Conservation (phyloP, 73 alveolate species). For the Urostyla sp. region DNA sequence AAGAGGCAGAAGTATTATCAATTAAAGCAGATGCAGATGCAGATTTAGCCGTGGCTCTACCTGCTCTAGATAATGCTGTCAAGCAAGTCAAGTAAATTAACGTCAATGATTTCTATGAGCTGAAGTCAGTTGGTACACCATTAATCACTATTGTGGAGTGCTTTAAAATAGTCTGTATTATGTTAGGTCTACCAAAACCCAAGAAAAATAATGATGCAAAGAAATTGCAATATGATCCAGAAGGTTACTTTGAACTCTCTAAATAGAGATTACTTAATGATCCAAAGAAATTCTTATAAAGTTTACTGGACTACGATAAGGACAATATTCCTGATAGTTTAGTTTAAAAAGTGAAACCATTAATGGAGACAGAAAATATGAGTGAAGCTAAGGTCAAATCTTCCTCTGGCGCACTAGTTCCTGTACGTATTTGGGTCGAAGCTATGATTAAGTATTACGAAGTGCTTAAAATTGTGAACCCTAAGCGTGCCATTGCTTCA, state of each 20-base stretch:
- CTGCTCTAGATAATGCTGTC: slow-evolving; percentile 71
- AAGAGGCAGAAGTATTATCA: slow-evolving; percentile 76
- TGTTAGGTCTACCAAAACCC: slow-evolving; percentile 50
- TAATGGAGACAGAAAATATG: slow-evolving; percentile 75
- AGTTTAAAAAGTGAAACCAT: no score
- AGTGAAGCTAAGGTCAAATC: slow-evolving; percentile 77
- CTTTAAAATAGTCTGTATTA: slow-evolving; percentile 64
- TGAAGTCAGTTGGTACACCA: slow-evolving; percentile 62
- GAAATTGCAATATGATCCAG: slow-evolving; percentile 73
- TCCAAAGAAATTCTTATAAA: slow-evolving; percentile 65
- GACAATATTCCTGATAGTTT: slow-evolving; percentile 71
- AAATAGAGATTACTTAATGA: slow-evolving; percentile 72
- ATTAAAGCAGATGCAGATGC: slow-evolving; percentile 79
- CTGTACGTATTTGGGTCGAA: slow-evolving; percentile 88
- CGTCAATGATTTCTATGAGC: slow-evolving; percentile 75
- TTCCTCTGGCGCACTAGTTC: slow-evolving; percentile 82
- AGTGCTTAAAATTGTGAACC: slow-evolving; percentile 79
- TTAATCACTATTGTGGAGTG: slow-evolving; percentile 54
- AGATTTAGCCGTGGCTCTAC: slow-evolving; percentile 77
- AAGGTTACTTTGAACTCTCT: slow-evolving; percentile 87
- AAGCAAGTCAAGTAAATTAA: slow-evolving; percentile 66
- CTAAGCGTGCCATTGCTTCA: slow-evolving; percentile 84
- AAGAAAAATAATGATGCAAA: slow-evolving; percentile 63
- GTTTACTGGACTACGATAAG: slow-evolving; percentile 77
- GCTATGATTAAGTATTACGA: slow-evolving; percentile 83